Base-by-base conservation (phyloP, 345 rosid genomes). In the Brassica nigra region DNA sequence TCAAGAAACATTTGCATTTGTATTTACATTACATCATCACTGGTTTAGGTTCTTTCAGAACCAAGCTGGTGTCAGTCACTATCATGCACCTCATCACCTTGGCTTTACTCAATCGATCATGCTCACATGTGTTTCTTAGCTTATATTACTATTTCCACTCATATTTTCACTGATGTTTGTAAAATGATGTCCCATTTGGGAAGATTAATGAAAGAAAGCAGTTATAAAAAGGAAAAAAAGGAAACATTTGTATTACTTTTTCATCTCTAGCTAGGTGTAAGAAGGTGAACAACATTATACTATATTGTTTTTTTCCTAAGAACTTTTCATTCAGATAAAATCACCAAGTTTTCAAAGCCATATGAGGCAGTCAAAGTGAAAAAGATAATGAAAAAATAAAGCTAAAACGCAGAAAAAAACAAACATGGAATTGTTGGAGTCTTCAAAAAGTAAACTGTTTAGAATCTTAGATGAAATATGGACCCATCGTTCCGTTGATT, bases 201-300 rank as follows among this genome's bases (percentile, higher is more conserved):
- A 18, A 18, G 18, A 18, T 18, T 18, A 18, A 18, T 18, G 18
- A 18, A 18, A 18, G 18, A 18, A 18, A 18, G 18, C 18, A 18
- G 18, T 18, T 18, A 18, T 18, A 18, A 18, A 18, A 18, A 18
- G 18, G 18, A 18, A 18, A 18, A 18, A 18, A 18, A 18, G 18
- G 18, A 18, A 18, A 18, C 18, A 18, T 18, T 18, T 18, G 18
- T 30, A 20, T 62, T 55, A n/a, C 16, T 28, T 61, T 44, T 36
- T 49, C 34, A 64, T 55, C 10, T 71, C 33, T 12, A 28, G 15
- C 66, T 70, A 9, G 37, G 7, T 29, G 16, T 65, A 8, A 33
- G 73, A 79, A 59, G 15, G 33, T 59, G 55, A 14, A 2, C 49
- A 47, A 18, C 15, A 37, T 57, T 67, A 63, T 57, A 57, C 49